These are phyloP conservation scores for Suhomyces prunicola DNA, from an alignment of 805 yeast species.

Conservation along the genomic window DNA sequence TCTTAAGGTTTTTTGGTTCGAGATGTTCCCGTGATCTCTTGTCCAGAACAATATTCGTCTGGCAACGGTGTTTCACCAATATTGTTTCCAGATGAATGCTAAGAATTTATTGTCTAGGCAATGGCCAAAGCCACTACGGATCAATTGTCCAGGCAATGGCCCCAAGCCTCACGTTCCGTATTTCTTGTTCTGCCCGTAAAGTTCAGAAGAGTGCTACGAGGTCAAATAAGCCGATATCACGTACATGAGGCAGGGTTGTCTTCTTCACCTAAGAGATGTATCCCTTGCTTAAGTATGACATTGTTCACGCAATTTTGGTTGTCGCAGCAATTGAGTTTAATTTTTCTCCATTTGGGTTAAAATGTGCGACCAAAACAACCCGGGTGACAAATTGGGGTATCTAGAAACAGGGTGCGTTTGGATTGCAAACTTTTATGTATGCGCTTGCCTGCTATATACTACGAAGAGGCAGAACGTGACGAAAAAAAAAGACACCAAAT, in stretches of 20 bases:
- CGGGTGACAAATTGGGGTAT: not conserved
- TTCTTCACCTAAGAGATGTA: not conserved
- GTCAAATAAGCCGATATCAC: not conserved
- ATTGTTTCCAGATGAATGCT: not conserved
- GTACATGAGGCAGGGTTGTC: not conserved
- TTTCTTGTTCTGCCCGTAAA: not conserved
- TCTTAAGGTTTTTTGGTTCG: not conserved
- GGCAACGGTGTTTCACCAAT: not conserved
- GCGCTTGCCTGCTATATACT: not conserved
- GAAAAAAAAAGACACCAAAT: too few species aligned
- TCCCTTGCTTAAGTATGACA: not conserved
- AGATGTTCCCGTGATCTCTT: not conserved
- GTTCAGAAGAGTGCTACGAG: not conserved
- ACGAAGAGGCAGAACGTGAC: not conserved
- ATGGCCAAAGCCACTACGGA: not conserved
- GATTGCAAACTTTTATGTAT: not conserved
- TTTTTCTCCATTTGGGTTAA: not conserved
- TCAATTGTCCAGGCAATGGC: not conserved
- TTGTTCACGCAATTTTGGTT: not conserved
- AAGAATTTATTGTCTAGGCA: not conserved
- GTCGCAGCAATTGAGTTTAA: not conserved
- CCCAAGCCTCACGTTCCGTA: not conserved
- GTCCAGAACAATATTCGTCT: not conserved
- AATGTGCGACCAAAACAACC: not conserved
- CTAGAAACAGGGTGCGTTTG: not conserved